Evolutionary conservation across 257 asterid species (phyloP), one percentile per base, ranked within the genome.

Genomic region (Coffea eugenioides): DNA sequence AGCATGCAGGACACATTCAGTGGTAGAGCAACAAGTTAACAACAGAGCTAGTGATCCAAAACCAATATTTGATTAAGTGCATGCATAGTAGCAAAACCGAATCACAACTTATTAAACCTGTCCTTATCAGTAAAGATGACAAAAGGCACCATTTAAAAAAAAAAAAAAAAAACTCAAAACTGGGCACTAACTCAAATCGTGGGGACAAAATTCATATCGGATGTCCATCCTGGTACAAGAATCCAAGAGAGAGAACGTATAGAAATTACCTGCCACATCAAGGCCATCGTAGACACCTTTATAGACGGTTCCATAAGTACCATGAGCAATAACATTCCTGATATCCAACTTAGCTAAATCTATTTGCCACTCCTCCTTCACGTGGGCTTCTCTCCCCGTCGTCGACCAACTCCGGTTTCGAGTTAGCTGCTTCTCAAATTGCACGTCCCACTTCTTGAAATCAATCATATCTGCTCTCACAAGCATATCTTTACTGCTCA

Each of bases 381-480:
- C 25, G 21, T 41, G 81, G 78, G 79, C 67, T 43, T 86, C 89
- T 6, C 73, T 71, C 12, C 82, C 83, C 45, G 36, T 79, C 0
- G 83, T 72, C 14, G 68, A 62, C 36, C 34, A 62, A 62, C 68
- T 25, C 92, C 89, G 89, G 77, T 86, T 89, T 79, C 82, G 84
- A 45, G 87, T 86, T 83, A 90, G 77, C 66, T 90, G 94, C 85
- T 87, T 90, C 78, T 90, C 92, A 80, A 90, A 45, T 64, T 84
- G 87, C 27, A 89, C 84, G 84, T 90, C 94, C 92, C 91, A 88
- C 10, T 83, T 80, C 86, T 87, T 90, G 86, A 90, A 89, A 87
- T 90, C 92, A 83, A 90, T 88, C 88, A 61, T 82, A 76, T 90
- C 94, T 45, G 94, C 94, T 83, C 94, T 84, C 87, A 88, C 15